Conservation (phyloP, 208 protist species). For the Acanthamoeba lenticulata region DNA sequence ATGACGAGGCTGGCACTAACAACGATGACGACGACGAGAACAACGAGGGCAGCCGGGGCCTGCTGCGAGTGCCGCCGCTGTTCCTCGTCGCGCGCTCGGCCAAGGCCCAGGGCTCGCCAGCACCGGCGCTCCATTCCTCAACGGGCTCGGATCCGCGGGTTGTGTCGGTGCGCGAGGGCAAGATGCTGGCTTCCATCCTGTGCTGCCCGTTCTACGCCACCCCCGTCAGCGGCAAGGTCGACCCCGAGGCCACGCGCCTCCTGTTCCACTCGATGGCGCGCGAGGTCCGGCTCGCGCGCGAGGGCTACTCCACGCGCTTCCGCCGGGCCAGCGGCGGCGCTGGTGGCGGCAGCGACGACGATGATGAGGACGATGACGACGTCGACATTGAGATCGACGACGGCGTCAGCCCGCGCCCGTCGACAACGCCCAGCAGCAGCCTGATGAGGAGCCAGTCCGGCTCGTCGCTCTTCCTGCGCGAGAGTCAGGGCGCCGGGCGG, state of each 20-base stretch:
- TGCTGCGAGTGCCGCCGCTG: neutral
- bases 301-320: slow-evolving; percentile 34
- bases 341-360: too few species aligned
- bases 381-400: neutral
- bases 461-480: neutral
- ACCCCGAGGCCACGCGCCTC: neutral
- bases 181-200: slow-evolving; percentile 49
- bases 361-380: too few species aligned
- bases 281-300: slow-evolving; percentile 34
- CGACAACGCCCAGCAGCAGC: too few species aligned
- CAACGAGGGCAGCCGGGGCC: too few species aligned
- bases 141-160: neutral
- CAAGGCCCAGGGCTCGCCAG: neutral
- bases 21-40: neutral
- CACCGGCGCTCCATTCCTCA: neutral
- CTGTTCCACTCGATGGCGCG: slow-evolving; percentile 45
- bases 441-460: too few species aligned
- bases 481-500: slow-evolving; percentile 4
- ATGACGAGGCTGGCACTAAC: neutral
- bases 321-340: neutral
- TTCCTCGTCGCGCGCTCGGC: neutral
- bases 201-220: slow-evolving; percentile 32
- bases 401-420: too few species aligned
- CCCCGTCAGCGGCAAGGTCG: neutral
- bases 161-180: slow-evolving; percentile 23